Base-by-base conservation (phyloP, 2,329 filamentous ascomycete genomes). In the Botrytis hyacinthi region DNA sequence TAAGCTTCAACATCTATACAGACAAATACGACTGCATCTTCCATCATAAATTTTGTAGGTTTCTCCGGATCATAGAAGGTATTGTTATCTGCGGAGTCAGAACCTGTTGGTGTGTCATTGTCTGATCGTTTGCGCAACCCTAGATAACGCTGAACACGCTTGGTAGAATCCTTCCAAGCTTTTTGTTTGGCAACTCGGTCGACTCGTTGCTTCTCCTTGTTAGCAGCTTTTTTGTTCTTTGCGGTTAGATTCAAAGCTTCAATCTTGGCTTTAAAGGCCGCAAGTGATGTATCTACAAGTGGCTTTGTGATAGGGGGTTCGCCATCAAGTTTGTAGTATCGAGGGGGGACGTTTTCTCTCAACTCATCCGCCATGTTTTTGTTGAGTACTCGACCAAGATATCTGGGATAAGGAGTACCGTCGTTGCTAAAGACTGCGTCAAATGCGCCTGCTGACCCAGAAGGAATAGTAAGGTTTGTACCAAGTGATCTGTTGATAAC, bases 1-100 rank as follows among this genome's bases (percentile, higher is more conserved):
- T 91, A 93, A 1, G 91, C 90, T 82, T 99, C 96, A 46, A 96
- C 84, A 78, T 99, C 96, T 62, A 98, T 85, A 75, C 88, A 90
- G 74, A 97, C 85, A 77, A 98, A 92, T 12, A 97, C 86, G 0
- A 89, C 86, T n/a, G 86, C 84, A 18, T 82, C 78, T 42, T 90
- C 87, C 70, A 86, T 85, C 0, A 81, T 74, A 74, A 85, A 86
- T 0, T 85, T 85, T 3, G 82, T 82, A 0, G 84, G 82, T 57
- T 84, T 77, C n/a, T 82, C 80, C 61, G 86, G 78, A 79, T 88
- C 82, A 57, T 90, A 79, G 3, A 59, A 73, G 80, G 67, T 80
- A 76, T 71, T 74, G 75, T 77, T 78, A 80, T 60, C 78, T 73
- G 66, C 3, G 2, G 35, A 42, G 9, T 42, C 63, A 77, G 48